Conservation (phyloP, 495 filamentous ascomycete genomes). For the Physcia stellaris region DNA sequence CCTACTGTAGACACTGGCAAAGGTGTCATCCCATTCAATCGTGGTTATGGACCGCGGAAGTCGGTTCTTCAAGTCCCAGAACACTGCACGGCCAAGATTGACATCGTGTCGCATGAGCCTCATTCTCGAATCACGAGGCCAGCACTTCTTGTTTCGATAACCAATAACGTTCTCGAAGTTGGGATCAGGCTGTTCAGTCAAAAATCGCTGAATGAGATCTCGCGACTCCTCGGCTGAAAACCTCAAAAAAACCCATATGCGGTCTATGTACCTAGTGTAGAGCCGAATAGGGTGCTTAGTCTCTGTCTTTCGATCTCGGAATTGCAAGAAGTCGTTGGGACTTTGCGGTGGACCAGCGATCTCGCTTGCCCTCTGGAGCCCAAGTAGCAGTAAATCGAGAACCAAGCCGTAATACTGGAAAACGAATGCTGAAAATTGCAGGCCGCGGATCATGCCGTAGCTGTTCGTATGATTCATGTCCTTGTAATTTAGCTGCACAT, state of each 20-base stretch:
- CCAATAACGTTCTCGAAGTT: slow-evolving; percentile 99
- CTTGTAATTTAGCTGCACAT: slow-evolving; percentile 97
- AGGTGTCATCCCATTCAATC: slow-evolving; percentile 98
- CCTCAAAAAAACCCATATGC: slow-evolving; percentile 95
- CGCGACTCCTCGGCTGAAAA: slow-evolving; percentile 89
- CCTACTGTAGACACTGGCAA: slow-evolving; percentile 95
- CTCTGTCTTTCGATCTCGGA: slow-evolving; percentile 81
- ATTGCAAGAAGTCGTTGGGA: slow-evolving; percentile 98
- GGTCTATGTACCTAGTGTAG: slow-evolving; percentile 95
- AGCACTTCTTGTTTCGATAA: slow-evolving; percentile 99
- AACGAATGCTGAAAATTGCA: slow-evolving; percentile 96
- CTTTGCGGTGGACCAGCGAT: slow-evolving; percentile 93
- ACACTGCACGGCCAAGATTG: slow-evolving; percentile 92
- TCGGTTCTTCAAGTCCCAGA: slow-evolving; percentile 98
- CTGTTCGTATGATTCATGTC: slow-evolving; percentile 99
- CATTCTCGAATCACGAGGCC: slow-evolving; percentile 96
- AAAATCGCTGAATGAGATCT: slow-evolving; percentile 92
- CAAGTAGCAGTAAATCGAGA: slow-evolving; percentile 84
- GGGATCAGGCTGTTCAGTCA: slow-evolving; percentile 96
- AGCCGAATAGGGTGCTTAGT: slow-evolving; percentile 87
- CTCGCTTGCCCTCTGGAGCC: slow-evolving; percentile 86
- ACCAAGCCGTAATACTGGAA: slow-evolving; percentile 99
- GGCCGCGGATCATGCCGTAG: slow-evolving; percentile 93
- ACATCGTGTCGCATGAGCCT: slow-evolving; percentile 98
- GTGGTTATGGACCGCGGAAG: slow-evolving; percentile 90